Base-by-base conservation (phyloP, 176 grass and related monocot genomes). In the Dendrocalamus sinicus region DNA sequence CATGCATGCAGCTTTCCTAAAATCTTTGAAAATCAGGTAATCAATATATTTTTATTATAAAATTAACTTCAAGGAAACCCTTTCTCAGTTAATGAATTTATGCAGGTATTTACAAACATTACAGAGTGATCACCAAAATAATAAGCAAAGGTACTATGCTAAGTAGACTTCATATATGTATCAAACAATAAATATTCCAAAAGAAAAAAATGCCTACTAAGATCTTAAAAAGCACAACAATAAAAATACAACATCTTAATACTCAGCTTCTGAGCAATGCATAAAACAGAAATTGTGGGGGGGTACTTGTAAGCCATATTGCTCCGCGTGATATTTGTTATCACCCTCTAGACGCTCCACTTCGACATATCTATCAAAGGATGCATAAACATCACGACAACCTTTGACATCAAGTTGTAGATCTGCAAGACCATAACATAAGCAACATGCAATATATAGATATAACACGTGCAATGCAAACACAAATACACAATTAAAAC, bases 321-420 rank as follows among this genome's bases (percentile, higher is more conserved):
- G 85, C 81, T 98, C 96, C 3, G 96, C 96, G 12, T 98, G 96
- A 93, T 98, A 98, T 69, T 98, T 98, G 63, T 98, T 95, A 81
- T 98, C 96, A 79, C 96, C 96, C 86, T 98, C 96, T 67, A 98
- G 84, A 60, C 88, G 88, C 86, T 98, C 96, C 58, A 98, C 96
- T 89, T 95, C 96, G 44, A 98, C 96, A 95, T 98, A 98, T 72
- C 92, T 98, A 83, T 98, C 93, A 50, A 98, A 98, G 72, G 96
- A 98, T 80, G 96, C 96, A 91, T 98, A 98, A 75, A 98, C 90
- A 94, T 98, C 93, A 67, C 81, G 77, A 88, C 96, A 98, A 84
- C 96, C 96, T 92, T 98, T 98, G 32, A 95, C 96, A 82, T 98
- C 96, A 63, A 98, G 93, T 82, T 98, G 96, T 57, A 98, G 84